Evolutionary conservation across 192 early-diverging fungal genomes (phyloP), one percentile per base, ranked within the genome.

Genomic region (Neocallimastix lanati): DNA sequence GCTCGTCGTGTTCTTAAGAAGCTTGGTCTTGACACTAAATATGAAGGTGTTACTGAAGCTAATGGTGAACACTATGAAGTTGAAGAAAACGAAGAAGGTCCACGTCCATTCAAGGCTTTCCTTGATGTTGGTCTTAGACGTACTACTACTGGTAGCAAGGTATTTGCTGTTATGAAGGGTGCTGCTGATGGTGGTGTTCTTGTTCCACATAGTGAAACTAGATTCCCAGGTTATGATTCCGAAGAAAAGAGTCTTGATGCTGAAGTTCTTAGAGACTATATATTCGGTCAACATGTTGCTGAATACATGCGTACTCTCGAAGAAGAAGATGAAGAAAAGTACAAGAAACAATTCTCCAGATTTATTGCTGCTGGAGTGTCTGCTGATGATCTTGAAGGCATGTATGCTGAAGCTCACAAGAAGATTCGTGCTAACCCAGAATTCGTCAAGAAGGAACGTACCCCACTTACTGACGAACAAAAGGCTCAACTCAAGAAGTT

Each of bases 301-400:
- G 95, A 97, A 84, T 99, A 96, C 92, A 99, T 99, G 96, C 93
- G 92, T 83, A 90, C 91, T 88, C 94, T 99, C 82, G 91, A 96
- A 88, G 96, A 98, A 87, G 97, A 99, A 88, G 97, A 99, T 85
- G 96, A 96, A 89, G 97, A 99, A 85, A 90, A 91, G 79, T 98
- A 93, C 92, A 97, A 96, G 90, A 87, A 91, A 82, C 96, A 97
- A 86, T 99, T 99, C 86, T 89, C 95, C 80, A 89, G 88, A 83
- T 98, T 93, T 93, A 89, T 99, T 83, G 94, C 90, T 87, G 88
- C 90, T 79, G 96, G 92, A 79, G 87, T 98, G 81, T 84, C 89
- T 77, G 88, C 94, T 78, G 97, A 97, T 82, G 93, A 92, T 84
- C 87, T 99, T 79, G 97, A 99, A 89, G 96, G 93, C 81, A 90